Conservation (phyloP, 164 flowering plant genomes). For the Cinnamomum chago region DNA sequence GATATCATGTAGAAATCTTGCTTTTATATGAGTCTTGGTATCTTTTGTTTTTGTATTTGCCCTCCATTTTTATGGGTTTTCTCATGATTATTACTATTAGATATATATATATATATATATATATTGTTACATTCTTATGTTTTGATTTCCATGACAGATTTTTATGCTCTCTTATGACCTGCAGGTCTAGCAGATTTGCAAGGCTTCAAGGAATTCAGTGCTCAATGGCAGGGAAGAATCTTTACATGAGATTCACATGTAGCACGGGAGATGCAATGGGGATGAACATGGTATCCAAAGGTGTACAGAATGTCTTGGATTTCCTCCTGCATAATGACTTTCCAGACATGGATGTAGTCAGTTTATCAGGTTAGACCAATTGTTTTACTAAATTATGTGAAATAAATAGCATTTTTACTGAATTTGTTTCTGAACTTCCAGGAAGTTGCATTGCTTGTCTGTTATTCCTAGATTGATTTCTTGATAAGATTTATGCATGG, state of each 20-base stretch:
- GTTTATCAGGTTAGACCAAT: conserved; percentile 56
- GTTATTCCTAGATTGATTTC: too few species aligned
- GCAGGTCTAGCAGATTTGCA: conserved; percentile 82
- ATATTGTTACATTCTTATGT: background rate
- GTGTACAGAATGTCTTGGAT: conserved; percentile 82
- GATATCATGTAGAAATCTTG: too few species aligned
- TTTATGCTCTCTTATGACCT: background rate
- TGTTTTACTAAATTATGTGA: too few species aligned
- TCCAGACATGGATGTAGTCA: conserved; percentile 82
- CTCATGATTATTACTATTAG: background rate
- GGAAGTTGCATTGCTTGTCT: background rate
- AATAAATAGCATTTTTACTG: background rate
- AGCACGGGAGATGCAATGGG: conserved; percentile 97
- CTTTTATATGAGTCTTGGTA: background rate
- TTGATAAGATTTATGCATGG: too few species aligned
- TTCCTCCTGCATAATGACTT: conserved; percentile 73
- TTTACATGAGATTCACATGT: conserved; percentile 68
- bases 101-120: too few species aligned
- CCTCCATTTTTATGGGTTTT: background rate
- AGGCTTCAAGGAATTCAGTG: conserved; percentile 68
- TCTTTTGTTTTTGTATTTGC: background rate
- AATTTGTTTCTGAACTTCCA: background rate
- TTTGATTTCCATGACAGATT: background rate
- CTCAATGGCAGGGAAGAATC: conserved; percentile 67
- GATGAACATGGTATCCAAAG: conserved; percentile 95